phyloP scores from a whole-genome alignment of 2,329 filamentous ascomycete genomes.

The Cyphellophora attinorum region DNA sequence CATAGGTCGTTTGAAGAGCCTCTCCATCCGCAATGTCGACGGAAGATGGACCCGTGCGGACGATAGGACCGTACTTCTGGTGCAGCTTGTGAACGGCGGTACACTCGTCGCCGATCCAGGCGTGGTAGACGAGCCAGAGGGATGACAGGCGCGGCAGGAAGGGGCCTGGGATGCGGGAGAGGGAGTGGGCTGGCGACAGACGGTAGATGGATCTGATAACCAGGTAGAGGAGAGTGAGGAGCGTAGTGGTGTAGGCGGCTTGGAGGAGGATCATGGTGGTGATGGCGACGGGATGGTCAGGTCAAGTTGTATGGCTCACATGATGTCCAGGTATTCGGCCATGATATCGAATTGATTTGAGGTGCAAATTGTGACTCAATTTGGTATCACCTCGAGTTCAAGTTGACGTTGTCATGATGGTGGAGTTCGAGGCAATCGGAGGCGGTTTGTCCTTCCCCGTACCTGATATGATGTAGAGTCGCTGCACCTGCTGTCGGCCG shows the following conservation, averaged over 20 bases:
- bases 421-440: too few relatives aligned
- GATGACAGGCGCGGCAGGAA: slow-evolving; percentile 23
- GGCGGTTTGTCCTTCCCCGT: too few relatives aligned
- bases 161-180: slow-evolving; percentile 30
- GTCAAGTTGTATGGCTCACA: too few relatives aligned
- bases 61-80: slow-evolving; percentile 23
- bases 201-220: slow-evolving; percentile 23
- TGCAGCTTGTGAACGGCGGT: slow-evolving; percentile 22
- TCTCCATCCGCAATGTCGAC: slow-evolving; percentile 35
- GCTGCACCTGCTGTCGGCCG: too few relatives aligned
- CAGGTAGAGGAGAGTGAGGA: neutral
- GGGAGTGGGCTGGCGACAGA: slow-evolving; percentile 26
- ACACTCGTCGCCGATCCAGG: slow-evolving; percentile 26
- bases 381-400: too few relatives aligned
- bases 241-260: neutral
- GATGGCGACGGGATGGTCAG: too few relatives aligned
- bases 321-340: too few relatives aligned
- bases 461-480: too few relatives aligned
- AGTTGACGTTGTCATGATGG: too few relatives aligned
- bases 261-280: too few relatives aligned
- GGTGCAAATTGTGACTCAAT: too few relatives aligned
- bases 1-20: slow-evolving; percentile 42
- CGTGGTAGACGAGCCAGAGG: slow-evolving; percentile 24
- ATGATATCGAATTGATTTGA: too few relatives aligned
- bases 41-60: slow-evolving; percentile 29